Evolutionary conservation across 352 stramenopile species (phyloP).

Genomic region (Globisporangium polare): DNA sequence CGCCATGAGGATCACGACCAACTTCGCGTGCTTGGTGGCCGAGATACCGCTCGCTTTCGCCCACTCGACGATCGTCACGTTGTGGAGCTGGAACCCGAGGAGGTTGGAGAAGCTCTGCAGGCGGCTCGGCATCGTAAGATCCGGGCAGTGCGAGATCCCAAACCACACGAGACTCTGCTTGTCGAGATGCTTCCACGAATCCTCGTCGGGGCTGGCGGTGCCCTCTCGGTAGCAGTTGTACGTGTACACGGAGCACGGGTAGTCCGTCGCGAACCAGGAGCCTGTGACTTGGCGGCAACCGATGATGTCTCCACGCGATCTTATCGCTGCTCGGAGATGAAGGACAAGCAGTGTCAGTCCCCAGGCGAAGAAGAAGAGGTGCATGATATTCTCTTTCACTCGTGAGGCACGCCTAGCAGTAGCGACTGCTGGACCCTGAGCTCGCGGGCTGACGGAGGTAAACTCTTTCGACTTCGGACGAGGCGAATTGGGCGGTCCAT

Average conservation of each 20-base stretch:
- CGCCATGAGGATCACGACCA: background rate
- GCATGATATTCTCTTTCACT: background rate
- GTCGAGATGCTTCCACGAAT: constrained; percentile 8
- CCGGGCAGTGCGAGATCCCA: constrained; percentile 21
- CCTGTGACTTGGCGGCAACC: background rate
- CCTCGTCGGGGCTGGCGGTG: background rate
- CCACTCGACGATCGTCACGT: constrained; percentile 20
- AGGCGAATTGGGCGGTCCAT: background rate
- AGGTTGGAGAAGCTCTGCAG: constrained; percentile 25
- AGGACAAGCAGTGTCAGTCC: background rate
- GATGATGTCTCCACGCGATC: background rate
- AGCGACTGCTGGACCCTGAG: background rate
- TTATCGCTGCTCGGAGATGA: constrained; percentile 8
- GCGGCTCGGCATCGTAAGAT: constrained; percentile 11
- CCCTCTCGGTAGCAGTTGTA: constrained; percentile 13
- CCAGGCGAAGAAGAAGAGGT: constrained; percentile 12
- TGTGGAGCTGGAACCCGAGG: constrained; percentile 29
- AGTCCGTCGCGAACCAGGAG: constrained; percentile 5
- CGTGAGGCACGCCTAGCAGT: background rate
- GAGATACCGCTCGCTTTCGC: constrained; percentile 2
- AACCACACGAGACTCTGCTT: constrained; percentile 14
- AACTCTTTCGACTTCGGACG: background rate
- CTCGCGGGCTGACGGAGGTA: background rate
- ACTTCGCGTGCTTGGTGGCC: background rate
- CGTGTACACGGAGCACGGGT: constrained; percentile 10